These are phyloP conservation scores for Neoascochyta sp. DNA, from an alignment of 2,329 filamentous ascomycete genomes.

Conservation along the genomic window DNA sequence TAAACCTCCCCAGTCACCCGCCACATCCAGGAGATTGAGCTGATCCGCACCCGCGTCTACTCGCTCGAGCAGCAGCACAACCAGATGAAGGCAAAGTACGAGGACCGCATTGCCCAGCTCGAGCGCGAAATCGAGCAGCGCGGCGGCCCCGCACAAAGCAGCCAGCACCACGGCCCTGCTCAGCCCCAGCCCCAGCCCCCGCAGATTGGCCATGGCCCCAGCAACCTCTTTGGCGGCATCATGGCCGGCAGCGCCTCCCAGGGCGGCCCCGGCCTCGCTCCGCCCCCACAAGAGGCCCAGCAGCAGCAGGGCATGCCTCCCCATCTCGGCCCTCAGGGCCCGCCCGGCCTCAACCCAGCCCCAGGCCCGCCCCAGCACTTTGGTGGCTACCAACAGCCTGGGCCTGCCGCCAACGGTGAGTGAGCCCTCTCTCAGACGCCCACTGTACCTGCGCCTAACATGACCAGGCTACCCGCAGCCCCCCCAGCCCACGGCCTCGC, in stretches of 20 bases:
- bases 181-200: conserved; percentile 76
- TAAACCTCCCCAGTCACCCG: conserved; percentile 85
- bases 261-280: conserved; percentile 76
- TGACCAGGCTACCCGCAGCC: conserved; percentile 71
- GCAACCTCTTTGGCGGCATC: conserved; percentile 90
- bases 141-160: conserved; percentile 63
- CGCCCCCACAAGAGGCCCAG: conserved; percentile 60
- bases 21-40: conserved; percentile 92
- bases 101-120: conserved; percentile 81
- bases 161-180: conserved; percentile 73
- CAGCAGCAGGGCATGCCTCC: conserved; percentile 56
- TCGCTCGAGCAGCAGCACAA: conserved; percentile 87
- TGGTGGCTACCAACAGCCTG: conserved; percentile 65
- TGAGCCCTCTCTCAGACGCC: conserved; percentile 10
- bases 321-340: conserved; percentile 72
- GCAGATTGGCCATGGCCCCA: conserved; percentile 78
- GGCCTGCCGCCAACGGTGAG: conserved; percentile 60
- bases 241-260: conserved; percentile 86
- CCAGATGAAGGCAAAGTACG: conserved; percentile 91
- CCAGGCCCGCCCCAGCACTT: conserved; percentile 64
- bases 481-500: conserved; percentile 80
- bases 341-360: conserved; percentile 59
- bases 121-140: conserved; percentile 80
- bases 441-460: conserved; percentile 6
- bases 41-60: conserved; percentile 90